These are phyloP conservation scores for Boeremia lycopersici DNA, from an alignment of 2,329 filamentous ascomycete genomes.

Conservation along the genomic window DNA sequence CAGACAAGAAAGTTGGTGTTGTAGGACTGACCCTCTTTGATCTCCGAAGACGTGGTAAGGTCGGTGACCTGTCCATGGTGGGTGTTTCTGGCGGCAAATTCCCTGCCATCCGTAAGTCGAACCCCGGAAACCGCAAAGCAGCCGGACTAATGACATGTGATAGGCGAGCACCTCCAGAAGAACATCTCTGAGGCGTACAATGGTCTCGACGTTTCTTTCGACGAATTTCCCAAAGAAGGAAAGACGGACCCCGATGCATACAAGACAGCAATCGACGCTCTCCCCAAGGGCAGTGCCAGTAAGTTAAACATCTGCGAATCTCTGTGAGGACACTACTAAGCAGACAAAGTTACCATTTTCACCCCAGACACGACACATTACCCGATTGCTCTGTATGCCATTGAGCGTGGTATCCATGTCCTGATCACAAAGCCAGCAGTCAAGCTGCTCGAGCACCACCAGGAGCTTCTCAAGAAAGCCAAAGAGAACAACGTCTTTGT, in stretches of 20 bases:
- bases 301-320: slow-evolving; percentile 15
- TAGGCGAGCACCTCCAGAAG: slow-evolving; percentile 80
- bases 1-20: slow-evolving; percentile 95
- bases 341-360: slow-evolving; percentile 77
- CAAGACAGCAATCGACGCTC: slow-evolving; percentile 84
- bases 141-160: slow-evolving; percentile 22
- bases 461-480: slow-evolving; percentile 73
- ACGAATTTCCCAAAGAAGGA: slow-evolving; percentile 79
- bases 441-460: slow-evolving; percentile 81
- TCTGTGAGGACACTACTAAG: background rate
- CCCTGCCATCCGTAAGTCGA: slow-evolving; percentile 78
- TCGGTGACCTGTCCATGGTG: slow-evolving; percentile 84
- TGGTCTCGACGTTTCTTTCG: slow-evolving; percentile 82
- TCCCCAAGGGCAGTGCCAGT: slow-evolving; percentile 79
- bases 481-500: slow-evolving; percentile 81
- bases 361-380: slow-evolving; percentile 93
- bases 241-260: slow-evolving; percentile 79
- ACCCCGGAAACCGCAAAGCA: background rate
- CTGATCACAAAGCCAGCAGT: slow-evolving; percentile 94
- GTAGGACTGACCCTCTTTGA: slow-evolving; percentile 91
- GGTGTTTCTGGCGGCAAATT: slow-evolving; percentile 89
- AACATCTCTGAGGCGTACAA: slow-evolving; percentile 92
- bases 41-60: slow-evolving; percentile 84
- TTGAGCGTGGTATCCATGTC: slow-evolving; percentile 85
- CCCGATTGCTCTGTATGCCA: slow-evolving; percentile 89